Percentiles rank a stretch among this genome's conserved stretches.
These are phyloP conservation scores for Ceratocystis huliohia DNA, from an alignment of 2,329 filamentous ascomycete genomes.

Conservation along the genomic window DNA sequence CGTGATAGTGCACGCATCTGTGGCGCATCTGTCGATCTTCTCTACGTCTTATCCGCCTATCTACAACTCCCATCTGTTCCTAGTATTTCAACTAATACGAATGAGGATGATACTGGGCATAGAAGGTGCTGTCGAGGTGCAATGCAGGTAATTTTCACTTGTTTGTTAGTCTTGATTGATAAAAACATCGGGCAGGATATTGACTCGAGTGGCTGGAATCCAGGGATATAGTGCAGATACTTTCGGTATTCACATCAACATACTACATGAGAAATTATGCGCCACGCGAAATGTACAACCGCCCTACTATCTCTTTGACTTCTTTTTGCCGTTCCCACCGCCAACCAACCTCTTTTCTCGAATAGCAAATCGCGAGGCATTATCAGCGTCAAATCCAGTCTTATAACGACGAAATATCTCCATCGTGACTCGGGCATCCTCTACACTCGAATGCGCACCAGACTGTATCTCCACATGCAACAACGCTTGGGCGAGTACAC, in stretches of 20 bases:
- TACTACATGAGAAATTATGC: neutral
- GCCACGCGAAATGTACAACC: neutral
- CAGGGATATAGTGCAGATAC: too few species aligned
- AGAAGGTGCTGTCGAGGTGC: too few species aligned
- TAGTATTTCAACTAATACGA: too few species aligned
- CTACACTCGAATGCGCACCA: constrained; percentile 52
- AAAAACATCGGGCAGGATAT: too few species aligned
- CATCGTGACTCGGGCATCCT: constrained; percentile 86
- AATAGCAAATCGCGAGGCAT: constrained; percentile 49
- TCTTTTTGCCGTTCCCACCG: constrained; percentile 25
- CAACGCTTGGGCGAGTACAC: constrained; percentile 43
- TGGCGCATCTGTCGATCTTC: too few species aligned
- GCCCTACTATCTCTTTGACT: constrained; percentile 20
- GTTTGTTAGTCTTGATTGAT: too few species aligned
- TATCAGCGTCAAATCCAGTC: constrained; percentile 70
- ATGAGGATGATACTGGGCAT: too few species aligned
- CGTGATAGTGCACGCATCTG: too few species aligned
- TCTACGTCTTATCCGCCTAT: too few species aligned
- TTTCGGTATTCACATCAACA: neutral
- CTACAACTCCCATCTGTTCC: too few species aligned
- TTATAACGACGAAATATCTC: constrained; percentile 74
- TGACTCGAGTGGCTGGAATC: too few species aligned
- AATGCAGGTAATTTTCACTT: too few species aligned
- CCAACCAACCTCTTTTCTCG: constrained; percentile 10
- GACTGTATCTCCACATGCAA: constrained; percentile 50